Evolutionary conservation across 192 early-diverging fungal species (phyloP).

Genomic region (Backusella mclennaniae): DNA sequence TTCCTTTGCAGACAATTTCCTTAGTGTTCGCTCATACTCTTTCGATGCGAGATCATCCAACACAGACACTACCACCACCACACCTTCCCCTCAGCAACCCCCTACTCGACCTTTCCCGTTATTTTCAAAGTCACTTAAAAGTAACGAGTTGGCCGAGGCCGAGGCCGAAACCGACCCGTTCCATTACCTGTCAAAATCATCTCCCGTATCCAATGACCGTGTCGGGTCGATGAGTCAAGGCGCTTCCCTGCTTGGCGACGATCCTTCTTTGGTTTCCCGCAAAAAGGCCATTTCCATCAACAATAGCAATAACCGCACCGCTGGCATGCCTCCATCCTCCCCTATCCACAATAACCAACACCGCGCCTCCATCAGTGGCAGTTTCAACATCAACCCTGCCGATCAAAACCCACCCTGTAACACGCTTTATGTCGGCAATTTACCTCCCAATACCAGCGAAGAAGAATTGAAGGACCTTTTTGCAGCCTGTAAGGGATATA

Average conservation of each 20-base stretch:
- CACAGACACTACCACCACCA: not conserved
- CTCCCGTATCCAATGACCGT: conserved; percentile 10
- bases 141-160: conserved; percentile 1
- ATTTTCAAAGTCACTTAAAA: conserved; percentile 3
- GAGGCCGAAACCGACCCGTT: conserved; percentile 15
- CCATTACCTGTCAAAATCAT: conserved; percentile 22
- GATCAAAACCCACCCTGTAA: conserved; percentile 99
- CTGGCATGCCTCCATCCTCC: not conserved
- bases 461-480: conserved; percentile 89
- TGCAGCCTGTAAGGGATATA: conserved; percentile 77
- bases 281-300: not conserved
- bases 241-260: not conserved
- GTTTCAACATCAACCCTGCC: conserved; percentile 26
- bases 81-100: not conserved
- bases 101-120: not conserved
- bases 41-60: conserved; percentile 19
- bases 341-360: not conserved
- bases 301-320: not conserved
- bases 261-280: not conserved
- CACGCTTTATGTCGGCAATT: conserved; percentile 96
- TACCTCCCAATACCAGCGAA: conserved; percentile 85
- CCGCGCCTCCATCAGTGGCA: not conserved
- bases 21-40: conserved; percentile 22
- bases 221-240: not conserved
- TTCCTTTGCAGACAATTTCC: conserved; percentile 41